Evolutionary conservation across 768 basidiomycete species (phyloP).

Genomic region (Suillus sp.): DNA sequence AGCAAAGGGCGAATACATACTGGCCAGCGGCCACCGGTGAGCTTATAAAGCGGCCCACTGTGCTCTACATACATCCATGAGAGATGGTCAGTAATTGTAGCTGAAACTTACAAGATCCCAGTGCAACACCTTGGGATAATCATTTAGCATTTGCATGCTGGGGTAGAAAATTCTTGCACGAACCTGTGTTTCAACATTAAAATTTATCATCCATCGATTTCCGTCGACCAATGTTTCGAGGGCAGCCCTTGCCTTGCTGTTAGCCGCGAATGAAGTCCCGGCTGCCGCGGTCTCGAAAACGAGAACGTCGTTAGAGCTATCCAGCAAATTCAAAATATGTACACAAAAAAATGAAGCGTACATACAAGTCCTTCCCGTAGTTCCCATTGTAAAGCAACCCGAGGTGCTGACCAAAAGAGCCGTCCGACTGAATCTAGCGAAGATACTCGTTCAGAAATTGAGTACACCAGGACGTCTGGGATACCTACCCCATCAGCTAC

Average conservation of each 20-base stretch:
- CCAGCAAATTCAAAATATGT: not conserved
- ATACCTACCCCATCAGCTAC: conserved; percentile 60
- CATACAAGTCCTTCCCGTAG: conserved; percentile 57
- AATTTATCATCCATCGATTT: conserved; percentile 70
- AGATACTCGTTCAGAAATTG: not conserved
- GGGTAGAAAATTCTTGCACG: not conserved
- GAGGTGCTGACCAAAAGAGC: conserved; percentile 45
- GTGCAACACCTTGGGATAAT: conserved; percentile 40
- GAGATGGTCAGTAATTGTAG: not conserved
- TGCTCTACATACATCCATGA: conserved; percentile 45
- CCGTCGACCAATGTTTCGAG: conserved; percentile 60
- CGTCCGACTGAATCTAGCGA: conserved; percentile 27
- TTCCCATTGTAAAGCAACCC: conserved; percentile 76
- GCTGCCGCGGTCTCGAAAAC: conserved; percentile 61
- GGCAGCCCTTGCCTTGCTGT: conserved; percentile 42
- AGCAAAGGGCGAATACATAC: conserved; percentile 28
- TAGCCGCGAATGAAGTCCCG: conserved; percentile 59
- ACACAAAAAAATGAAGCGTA: conserved; percentile 5
- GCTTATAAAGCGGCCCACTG: conserved; percentile 63
- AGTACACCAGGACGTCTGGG: not conserved
- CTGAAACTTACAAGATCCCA: conserved; percentile 67
- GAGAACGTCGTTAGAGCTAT: conserved; percentile 61
- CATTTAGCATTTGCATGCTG: not conserved
- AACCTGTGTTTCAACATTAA: conserved; percentile 54
- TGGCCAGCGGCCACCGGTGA: conserved; percentile 57